Base-by-base conservation (phyloP, 306 rosid genomes). In the Echinosophora koreensis region DNA sequence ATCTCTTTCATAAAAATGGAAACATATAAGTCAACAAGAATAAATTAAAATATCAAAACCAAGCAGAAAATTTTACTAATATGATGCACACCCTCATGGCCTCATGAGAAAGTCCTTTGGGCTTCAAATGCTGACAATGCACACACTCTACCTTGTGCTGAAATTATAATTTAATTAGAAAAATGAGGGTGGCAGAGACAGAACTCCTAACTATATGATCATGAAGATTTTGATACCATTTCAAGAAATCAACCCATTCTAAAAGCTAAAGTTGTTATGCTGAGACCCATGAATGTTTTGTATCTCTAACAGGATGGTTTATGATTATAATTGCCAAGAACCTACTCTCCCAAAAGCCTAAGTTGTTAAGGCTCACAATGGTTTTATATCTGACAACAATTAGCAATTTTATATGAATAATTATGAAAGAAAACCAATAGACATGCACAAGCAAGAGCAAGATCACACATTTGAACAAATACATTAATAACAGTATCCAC, bases 1-100 rank as follows among this genome's bases (percentile, higher is more conserved):
- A 87, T 92, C 99, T 80, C 99, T 95, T 66, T 49, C 71, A 82
- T 35, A 64, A 73, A 82, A 13, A 44, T 64, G 64, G 57, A 59
- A 74, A 54, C 35, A 62, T n/a, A 50, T 55, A 44, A 74, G 54
- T 44, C 28, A 61, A 62, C 57, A 16, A 28, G 28, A 78, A 73
- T 22, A 70, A 68, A 15, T 50, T 58, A 32, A 47, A 37, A 30
- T 1, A 41, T 13, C 34, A 62, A 60, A 68, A 37, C 4, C 6
- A 81, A 55, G 63, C 49, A 34, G 38, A 51, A 46, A 61, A 57
- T 7, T 34, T 49, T 30, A 38, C 50, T 59, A 75, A 61, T 22
- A 37, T 13, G 59, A 34, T 41, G 37, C 80, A 12, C 41, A 9
- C 49, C 12, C 14, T 34, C 18, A 39, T 15, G 6, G 44, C 18